These are phyloP conservation scores for Fusarium xyrophilum DNA, from an alignment of 2,329 filamentous ascomycete genomes.

Conservation along the genomic window DNA sequence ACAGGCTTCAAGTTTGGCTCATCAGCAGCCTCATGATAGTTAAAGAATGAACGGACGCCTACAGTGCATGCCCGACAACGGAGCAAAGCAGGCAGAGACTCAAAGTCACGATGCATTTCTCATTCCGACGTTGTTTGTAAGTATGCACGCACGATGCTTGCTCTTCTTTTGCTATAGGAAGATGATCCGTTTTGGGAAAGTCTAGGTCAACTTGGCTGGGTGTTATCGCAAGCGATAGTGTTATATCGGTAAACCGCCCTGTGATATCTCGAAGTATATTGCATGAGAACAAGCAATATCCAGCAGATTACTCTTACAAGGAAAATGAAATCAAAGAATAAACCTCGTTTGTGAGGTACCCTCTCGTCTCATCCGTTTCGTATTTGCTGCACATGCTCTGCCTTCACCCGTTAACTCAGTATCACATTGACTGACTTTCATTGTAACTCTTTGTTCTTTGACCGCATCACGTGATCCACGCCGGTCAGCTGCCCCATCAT, in stretches of 20 bases:
- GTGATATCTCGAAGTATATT: not conserved
- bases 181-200: not conserved
- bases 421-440: not conserved
- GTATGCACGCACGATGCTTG: not conserved
- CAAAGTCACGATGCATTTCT: not conserved
- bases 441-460: slow-evolving; percentile 14
- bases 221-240: slow-evolving; percentile 4
- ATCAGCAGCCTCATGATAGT: slow-evolving; percentile 15
- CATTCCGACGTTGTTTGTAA: slow-evolving; percentile 5
- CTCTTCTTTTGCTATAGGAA: not conserved
- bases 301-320: not conserved
- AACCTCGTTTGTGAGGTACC: not conserved
- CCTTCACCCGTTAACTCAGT: not conserved
- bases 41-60: not conserved
- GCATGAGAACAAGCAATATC: slow-evolving; percentile 1
- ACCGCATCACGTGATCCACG: slow-evolving; percentile 38
- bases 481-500: slow-evolving; percentile 38
- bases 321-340: not conserved
- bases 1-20: not conserved
- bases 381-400: slow-evolving; percentile 1
- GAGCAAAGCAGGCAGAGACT: not conserved
- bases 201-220: not conserved
- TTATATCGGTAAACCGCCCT: not conserved
- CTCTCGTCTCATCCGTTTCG: not conserved
- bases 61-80: not conserved